phyloP scores from a whole-genome alignment of 1,284 basidiomycete species.

The Ceratobasidium papillatum region DNA sequence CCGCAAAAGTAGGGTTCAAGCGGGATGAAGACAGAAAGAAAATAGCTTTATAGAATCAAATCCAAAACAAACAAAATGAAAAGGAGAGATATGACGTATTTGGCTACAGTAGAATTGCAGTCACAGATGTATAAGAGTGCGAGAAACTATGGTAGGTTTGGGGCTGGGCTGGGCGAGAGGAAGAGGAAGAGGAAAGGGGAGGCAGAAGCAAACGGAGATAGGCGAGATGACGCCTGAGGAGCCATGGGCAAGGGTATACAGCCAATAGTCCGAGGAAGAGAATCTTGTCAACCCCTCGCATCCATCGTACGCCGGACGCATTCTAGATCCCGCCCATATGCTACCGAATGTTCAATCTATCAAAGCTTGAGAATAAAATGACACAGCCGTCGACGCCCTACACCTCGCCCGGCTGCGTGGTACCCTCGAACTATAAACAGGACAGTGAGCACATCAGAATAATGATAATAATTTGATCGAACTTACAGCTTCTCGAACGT shows the following conservation, averaged over 20 bases:
- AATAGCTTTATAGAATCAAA: constrained; percentile 2
- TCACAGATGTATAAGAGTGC: constrained; percentile 6
- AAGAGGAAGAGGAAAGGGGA: background rate
- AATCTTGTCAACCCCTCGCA: background rate
- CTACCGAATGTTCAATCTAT: background rate
- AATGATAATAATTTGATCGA: background rate
- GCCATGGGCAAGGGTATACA: background rate
- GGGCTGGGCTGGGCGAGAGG: background rate
- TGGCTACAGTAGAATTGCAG: constrained; percentile 21
- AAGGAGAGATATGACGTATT: constrained; percentile 4
- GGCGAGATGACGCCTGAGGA: background rate
- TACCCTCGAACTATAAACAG: constrained; percentile 15
- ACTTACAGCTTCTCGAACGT: constrained; percentile 76
- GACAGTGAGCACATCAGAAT: background rate
- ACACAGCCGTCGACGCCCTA: background rate
- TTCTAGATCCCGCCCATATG: constrained; percentile 1
- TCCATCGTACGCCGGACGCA: background rate
- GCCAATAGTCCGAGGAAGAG: background rate
- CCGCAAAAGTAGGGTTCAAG: background rate
- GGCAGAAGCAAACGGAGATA: background rate
- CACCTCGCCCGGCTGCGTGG: background rate
- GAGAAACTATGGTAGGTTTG: background rate
- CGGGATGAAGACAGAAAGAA: background rate
- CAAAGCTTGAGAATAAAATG: background rate
- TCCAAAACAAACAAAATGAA: constrained; percentile 6